phyloP scores from a whole-genome alignment of 1,284 basidiomycete genomes.

The Sanguinoderma infundibulare region DNA sequence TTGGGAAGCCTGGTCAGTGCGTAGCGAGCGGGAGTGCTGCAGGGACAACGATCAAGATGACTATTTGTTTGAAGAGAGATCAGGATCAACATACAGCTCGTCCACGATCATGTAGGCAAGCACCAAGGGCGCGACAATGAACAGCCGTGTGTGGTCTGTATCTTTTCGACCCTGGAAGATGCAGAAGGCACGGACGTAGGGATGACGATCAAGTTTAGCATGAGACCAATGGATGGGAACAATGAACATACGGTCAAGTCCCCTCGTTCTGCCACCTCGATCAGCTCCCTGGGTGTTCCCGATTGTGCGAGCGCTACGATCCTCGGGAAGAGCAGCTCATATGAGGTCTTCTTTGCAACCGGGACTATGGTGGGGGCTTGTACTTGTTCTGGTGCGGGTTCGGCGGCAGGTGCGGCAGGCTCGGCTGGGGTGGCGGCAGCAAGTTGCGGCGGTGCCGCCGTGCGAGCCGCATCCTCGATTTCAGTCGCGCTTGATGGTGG shows the following conservation, averaged over 20 bases:
- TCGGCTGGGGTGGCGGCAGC: constrained; percentile 6
- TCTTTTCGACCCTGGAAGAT: constrained; percentile 43
- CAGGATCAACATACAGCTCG: constrained; percentile 50
- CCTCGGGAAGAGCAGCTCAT: constrained; percentile 41
- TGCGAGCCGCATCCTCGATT: constrained; percentile 48
- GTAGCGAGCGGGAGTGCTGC: constrained; percentile 55
- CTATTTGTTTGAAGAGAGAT: background rate
- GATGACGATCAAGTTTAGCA: background rate
- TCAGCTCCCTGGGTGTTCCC: constrained; percentile 48
- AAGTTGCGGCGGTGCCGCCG: constrained; percentile 13
- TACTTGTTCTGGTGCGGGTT: constrained; percentile 17
- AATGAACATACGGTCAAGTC: constrained; percentile 58
- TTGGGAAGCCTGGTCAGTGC: constrained; percentile 58
- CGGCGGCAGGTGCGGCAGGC: constrained; percentile 29
- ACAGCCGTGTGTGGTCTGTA: constrained; percentile 47
- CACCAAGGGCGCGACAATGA: constrained; percentile 59
- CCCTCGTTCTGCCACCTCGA: constrained; percentile 50
- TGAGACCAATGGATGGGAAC: background rate
- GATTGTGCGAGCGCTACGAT: constrained; percentile 49
- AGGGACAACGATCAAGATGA: background rate
- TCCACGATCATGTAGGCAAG: constrained; percentile 65
- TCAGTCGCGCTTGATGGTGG: constrained; percentile 59
- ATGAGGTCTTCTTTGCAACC: constrained; percentile 17
- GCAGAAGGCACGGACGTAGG: background rate
- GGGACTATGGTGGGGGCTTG: constrained; percentile 14